Evolutionary conservation across 352 stramenopile genomes (phyloP).

Genomic region (Vaucheria bursata): DNA sequence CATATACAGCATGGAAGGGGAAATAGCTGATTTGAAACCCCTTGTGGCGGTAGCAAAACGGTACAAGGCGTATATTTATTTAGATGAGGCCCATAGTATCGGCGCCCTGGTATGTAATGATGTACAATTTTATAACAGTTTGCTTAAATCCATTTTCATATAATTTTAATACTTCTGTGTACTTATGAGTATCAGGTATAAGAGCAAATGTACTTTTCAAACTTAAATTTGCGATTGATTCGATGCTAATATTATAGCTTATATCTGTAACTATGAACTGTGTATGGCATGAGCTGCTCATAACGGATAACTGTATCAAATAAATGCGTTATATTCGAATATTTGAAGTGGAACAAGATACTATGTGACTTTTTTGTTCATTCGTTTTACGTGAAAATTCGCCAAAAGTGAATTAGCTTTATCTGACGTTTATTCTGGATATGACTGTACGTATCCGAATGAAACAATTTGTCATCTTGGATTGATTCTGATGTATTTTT

Average conservation of each 20-base stretch:
- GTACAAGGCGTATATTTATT: conserved; percentile 74
- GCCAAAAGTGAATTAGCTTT: too few species aligned
- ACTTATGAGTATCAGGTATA: neutral
- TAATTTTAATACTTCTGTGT: neutral
- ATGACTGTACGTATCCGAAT: too few species aligned
- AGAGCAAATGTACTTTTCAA: neutral
- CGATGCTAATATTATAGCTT: neutral
- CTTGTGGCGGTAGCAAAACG: conserved; percentile 70
- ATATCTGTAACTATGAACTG: too few species aligned
- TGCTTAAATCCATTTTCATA: neutral
- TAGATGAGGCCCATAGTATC: conserved; percentile 90
- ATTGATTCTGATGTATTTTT: too few species aligned
- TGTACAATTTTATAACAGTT: neutral
- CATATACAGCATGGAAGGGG: conserved; percentile 96
- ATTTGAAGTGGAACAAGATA: too few species aligned
- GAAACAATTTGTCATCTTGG: too few species aligned
- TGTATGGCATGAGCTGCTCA: too few species aligned
- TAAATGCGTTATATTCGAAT: too few species aligned
- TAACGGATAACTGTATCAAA: too few species aligned
- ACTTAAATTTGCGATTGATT: neutral
- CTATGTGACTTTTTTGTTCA: too few species aligned
- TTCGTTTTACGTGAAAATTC: too few species aligned
- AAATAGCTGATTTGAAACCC: conserved; percentile 74
- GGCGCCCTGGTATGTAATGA: conserved; percentile 49
- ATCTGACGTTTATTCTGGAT: too few species aligned